Base-by-base conservation (phyloP, 345 rosid genomes). In the Geranium rotundifolium region DNA sequence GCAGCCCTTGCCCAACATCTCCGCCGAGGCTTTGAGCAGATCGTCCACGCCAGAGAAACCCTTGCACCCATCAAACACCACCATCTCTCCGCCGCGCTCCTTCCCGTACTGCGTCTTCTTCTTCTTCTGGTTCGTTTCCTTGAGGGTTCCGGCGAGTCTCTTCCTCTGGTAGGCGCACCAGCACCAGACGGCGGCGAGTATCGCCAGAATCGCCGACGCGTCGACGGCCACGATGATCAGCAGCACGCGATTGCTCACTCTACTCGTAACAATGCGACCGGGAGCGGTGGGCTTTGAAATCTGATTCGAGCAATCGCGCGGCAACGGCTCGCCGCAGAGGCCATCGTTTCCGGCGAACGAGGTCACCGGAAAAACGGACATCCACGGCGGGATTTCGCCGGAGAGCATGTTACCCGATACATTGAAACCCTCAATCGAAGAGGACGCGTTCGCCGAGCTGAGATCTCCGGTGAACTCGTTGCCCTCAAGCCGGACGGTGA, bases 11-110 rank as follows among this genome's bases (percentile, higher is more conserved):
- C 84, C 84, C 58, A 80, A 65, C 74, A 80, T 58, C 50, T 80
- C 84, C 16, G 84, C 81, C 4, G 84, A 80, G 2, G 81, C 71
- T 41, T 69, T 73, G 41, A 80, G 61, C 73, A 80, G 67, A 57
- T 80, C 81, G 2, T 69, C 72, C 59, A 72, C 79, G 7, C 41
- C 66, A 5, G 19, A 31, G 17, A 74, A 72, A 9, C 77, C 65
- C 29, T 75, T 74, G 57, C 76, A 70, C 57, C 78, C 79, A 17
- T 68, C 84, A 57, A 80, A 77, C 37, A 70, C 64, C 64, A 75
- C 79, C 77, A 80, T 61, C 56, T 67, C 66, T 14, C 64, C 64
- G 9, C 68, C 60, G 13, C 19, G 20, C 0, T 37, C 56, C 14
- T 29, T 39, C 4, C 55, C 50, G 19, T 61, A n/a, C 41, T 12